Evolutionary conservation across 2,329 filamentous ascomycete genomes (phyloP), one percentile per base, ranked within the genome.

Genomic region (Cladorrhinum sp.): DNA sequence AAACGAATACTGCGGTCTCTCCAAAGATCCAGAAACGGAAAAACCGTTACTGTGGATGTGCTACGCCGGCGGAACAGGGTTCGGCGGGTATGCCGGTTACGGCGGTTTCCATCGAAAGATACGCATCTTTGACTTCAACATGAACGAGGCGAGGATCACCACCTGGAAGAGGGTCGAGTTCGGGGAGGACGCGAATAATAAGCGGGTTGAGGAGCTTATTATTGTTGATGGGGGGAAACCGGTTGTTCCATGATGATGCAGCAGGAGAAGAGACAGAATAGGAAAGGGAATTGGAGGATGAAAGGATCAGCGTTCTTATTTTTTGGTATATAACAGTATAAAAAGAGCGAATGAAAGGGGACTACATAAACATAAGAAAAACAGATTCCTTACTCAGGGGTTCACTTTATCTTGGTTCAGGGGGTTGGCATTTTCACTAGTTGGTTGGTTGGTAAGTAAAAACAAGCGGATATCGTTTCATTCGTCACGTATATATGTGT

Each of bases 41-140:
- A 81, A 81, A 53, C 87, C 89, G 0, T 84, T 88, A 27, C 78
- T 98, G 2, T 99, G 95, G 95, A 96, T 99, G 93, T 99, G 95
- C 79, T 98, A 98, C 74, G 93, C 88, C 8, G 95, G 95, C 29
- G 95, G 90, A 24, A 85, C 87, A 25, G 95, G 95, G 1, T 96
- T 99, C 69, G 95, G 95, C 58, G 95, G 95, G 0, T 99, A 99
- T 72, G 95, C 90, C 20, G 93, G 93, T 5, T 98, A 97, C 72
- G 88, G 87, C 48, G 89, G 89, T 3, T 98, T 90, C 72, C 83
- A 93, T 69, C 89, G 95, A 24, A 86, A 92, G 27, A 82, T 97
- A 57, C 85, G 95, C 52, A 83, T 99, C 49, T 99, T 95, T 72
- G 93, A 98, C 68, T 85, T 99, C 55, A 93, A 99, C 73, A 91